Conservation (phyloP, 192 early-diverging fungal genomes). For the Backusella tuberculispora region DNA sequence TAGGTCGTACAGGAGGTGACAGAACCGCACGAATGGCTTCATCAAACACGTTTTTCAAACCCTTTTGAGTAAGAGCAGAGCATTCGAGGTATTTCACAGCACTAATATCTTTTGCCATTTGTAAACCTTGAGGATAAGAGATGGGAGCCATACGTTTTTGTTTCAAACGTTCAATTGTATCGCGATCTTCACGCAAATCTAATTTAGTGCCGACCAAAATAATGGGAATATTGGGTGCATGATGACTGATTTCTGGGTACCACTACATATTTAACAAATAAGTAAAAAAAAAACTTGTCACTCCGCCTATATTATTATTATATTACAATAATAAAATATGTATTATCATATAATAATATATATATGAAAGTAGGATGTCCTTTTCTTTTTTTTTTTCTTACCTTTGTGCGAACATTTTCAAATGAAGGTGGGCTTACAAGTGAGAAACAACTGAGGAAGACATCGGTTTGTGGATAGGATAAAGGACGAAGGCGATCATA, state of each 20-base stretch:
- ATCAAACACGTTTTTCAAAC: slow-evolving; percentile 93
- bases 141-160: slow-evolving; percentile 83
- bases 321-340: background rate
- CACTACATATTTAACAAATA: slow-evolving; percentile 54
- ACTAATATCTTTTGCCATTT: slow-evolving; percentile 75
- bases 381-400: slow-evolving; percentile 3
- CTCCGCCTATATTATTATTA: background rate
- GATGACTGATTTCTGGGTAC: slow-evolving; percentile 87
- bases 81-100: slow-evolving; percentile 90
- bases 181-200: slow-evolving; percentile 85
- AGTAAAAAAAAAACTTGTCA: background rate
- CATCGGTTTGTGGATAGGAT: slow-evolving; percentile 86
- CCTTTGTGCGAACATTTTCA: slow-evolving; percentile 39
- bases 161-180: slow-evolving; percentile 76
- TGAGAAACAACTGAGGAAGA: slow-evolving; percentile 33
- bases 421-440: slow-evolving; percentile 38
- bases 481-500: slow-evolving; percentile 91
- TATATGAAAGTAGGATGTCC: slow-evolving; percentile 19
- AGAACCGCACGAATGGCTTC: slow-evolving; percentile 90
- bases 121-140: slow-evolving; percentile 73
- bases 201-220: slow-evolving; percentile 94
- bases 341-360: slow-evolving; percentile 29
- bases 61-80: slow-evolving; percentile 90
- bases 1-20: slow-evolving; percentile 54
- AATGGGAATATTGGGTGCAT: slow-evolving; percentile 82